Percentiles rank a stretch among this genome's conserved stretches.
phyloP scores from a whole-genome alignment of 345 rosid species.

The Nephelium lappaceum region DNA sequence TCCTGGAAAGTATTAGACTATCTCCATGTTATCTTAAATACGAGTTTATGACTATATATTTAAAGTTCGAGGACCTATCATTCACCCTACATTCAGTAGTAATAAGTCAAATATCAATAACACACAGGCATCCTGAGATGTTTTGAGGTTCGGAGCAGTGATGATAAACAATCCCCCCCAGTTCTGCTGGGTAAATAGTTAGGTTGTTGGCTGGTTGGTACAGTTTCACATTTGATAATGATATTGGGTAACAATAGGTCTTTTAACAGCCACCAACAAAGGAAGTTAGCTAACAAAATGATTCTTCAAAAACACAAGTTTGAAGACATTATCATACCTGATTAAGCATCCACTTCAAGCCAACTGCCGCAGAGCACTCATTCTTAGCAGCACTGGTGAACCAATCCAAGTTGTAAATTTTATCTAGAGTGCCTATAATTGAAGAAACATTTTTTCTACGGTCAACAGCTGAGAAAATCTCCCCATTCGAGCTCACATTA shows the following conservation, averaged over 20 bases:
- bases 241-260: neutral
- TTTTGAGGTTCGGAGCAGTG: neutral
- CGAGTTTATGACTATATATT: neutral
- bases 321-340: conserved; percentile 54
- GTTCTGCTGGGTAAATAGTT: neutral
- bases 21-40: neutral
- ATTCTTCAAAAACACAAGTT: neutral
- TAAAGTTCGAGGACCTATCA: neutral
- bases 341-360: conserved; percentile 99
- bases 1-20: neutral
- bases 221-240: neutral
- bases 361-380: conserved; percentile 92
- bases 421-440: conserved; percentile 65
- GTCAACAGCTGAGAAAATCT: conserved; percentile 69
- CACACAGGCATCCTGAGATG: neutral
- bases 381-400: conserved; percentile 90
- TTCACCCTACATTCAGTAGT: neutral
- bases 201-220: neutral
- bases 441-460: conserved; percentile 70
- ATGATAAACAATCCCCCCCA: neutral
- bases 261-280: conserved; percentile 10
- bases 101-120: neutral
- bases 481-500: conserved; percentile 95
- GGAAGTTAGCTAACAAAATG: neutral
- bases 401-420: conserved; percentile 90